Conservation (phyloP, 225 moss, liverwort and hornwort species). For the Polytrichum commune region DNA sequence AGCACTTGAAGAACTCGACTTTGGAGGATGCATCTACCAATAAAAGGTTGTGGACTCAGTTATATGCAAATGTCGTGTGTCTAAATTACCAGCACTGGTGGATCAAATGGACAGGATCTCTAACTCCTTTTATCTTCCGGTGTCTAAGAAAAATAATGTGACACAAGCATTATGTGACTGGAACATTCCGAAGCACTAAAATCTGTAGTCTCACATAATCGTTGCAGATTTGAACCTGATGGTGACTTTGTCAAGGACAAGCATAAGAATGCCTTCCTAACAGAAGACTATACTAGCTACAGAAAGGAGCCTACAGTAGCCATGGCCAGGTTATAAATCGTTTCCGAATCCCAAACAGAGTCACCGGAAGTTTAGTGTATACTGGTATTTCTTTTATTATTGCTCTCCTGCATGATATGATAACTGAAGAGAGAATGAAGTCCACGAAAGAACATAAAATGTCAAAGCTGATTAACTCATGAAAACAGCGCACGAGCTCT, state of each 20-base stretch:
- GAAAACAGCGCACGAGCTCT: not conserved
- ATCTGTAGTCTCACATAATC: not conserved
- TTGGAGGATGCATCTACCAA: not conserved
- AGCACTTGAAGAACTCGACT: conserved; percentile 12
- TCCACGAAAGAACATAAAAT: not conserved
- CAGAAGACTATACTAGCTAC: conserved; percentile 15
- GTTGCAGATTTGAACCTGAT: conserved; percentile 23
- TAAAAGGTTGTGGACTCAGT: not conserved
- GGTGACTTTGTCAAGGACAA: conserved; percentile 6
- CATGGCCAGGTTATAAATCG: conserved; percentile 20
- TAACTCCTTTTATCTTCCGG: not conserved
- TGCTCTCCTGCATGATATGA: not conserved
- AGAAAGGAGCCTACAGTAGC: conserved; percentile 7
- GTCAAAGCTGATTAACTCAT: not conserved
- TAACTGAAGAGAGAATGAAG: not conserved
- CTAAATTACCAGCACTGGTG: not conserved
- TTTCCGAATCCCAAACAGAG: not conserved
- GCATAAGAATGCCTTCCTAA: not conserved
- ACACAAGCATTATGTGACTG: not conserved
- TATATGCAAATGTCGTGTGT: not conserved
- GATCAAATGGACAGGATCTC: not conserved
- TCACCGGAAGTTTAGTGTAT: conserved; percentile 11
- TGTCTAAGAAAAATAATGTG: not conserved
- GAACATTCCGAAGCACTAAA: not conserved
- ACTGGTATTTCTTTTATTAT: conserved; percentile 4